phyloP scores from a whole-genome alignment of 495 filamentous ascomycete genomes.

The Penicillium egyptiacum region DNA sequence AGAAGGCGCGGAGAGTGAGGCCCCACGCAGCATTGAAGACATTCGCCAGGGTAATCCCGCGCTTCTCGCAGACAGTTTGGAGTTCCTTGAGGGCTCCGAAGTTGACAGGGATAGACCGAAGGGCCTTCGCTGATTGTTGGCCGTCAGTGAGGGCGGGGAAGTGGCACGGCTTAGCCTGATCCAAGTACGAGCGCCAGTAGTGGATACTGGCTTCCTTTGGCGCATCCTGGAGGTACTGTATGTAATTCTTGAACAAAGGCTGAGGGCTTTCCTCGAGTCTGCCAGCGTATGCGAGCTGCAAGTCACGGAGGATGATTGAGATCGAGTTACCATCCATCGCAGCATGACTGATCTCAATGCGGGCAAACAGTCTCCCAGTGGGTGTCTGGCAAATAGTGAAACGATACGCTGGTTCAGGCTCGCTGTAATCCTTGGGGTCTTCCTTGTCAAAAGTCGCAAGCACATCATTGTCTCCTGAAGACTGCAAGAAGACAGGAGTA shows the following conservation, averaged over 20 bases:
- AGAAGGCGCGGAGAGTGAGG: slow-evolving; percentile 50
- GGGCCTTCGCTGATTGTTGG: slow-evolving; percentile 17
- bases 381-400: slow-evolving; percentile 49
- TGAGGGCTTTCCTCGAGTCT: slow-evolving; percentile 33
- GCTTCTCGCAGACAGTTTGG: slow-evolving; percentile 45
- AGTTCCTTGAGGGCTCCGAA: slow-evolving; percentile 32
- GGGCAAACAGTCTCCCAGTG: slow-evolving; percentile 44
- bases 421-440: slow-evolving; percentile 35
- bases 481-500: slow-evolving; percentile 36
- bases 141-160: slow-evolving; percentile 51
- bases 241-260: slow-evolving; percentile 56
- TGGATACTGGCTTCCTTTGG: slow-evolving; percentile 42
- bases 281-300: slow-evolving; percentile 50
- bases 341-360: slow-evolving; percentile 58
- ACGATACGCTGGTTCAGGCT: slow-evolving; percentile 46
- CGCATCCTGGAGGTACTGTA: slow-evolving; percentile 43
- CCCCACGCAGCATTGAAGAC: slow-evolving; percentile 56
- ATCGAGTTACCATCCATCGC: slow-evolving; percentile 53
- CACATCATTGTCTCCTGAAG: slow-evolving; percentile 32
- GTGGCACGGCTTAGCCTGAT: slow-evolving; percentile 48
- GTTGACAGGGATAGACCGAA: slow-evolving; percentile 39
- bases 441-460: slow-evolving; percentile 36
- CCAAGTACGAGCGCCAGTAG: slow-evolving; percentile 56
- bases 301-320: slow-evolving; percentile 47
- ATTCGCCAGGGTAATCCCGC: slow-evolving; percentile 52